Evolutionary conservation across 805 yeast genomes (phyloP), one percentile per base, ranked within the genome.

Genomic region (Candida sphagnicola): DNA sequence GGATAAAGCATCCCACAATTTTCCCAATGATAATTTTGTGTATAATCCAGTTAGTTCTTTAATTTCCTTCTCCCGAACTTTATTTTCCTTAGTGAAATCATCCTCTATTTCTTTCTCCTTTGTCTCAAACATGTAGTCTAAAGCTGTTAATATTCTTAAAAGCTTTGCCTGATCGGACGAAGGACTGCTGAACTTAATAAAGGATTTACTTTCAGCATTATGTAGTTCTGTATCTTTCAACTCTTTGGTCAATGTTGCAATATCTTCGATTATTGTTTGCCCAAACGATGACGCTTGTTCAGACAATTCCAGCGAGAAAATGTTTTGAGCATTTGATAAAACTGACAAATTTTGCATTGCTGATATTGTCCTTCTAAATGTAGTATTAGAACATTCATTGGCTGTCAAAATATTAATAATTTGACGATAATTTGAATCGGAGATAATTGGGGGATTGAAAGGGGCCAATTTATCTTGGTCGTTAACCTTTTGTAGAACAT

Each of bases 101-200:
- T 54, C 53, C 19, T 50, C 51, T 46, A 31, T 47, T 31, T 47
- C 47, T 31, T 51, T 51, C 18, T 55, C 55, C 24, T 65, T 62
- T 0, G 68, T 54, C 37, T 81, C 87, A 57, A 77, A 84, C 53
- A 90, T 67, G 49, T 83, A 87, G 51, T 90, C 96, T 41, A 90
- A 70, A 0, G 96, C 95, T 1, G 97, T 89, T 43, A 90, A 67
- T 2, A 88, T 80, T 37, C 96, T 73, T 39, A 91, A 65, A n/a
- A 93, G 61, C 51, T 88, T 89, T 5, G 96, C 85, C 56, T 93
- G 98, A 44, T 85, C 89, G 0, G 96, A 85, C 30, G 85, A 78
- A 1, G 89, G 77, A 0, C 87, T 76, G 2, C 93, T 85, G 53
- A 90, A 86, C 48, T 77, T 78, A 18, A 76, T 62, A 43, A 89